Base-by-base conservation (phyloP, 768 basidiomycete species). In the Podaxis mareebaensis region DNA sequence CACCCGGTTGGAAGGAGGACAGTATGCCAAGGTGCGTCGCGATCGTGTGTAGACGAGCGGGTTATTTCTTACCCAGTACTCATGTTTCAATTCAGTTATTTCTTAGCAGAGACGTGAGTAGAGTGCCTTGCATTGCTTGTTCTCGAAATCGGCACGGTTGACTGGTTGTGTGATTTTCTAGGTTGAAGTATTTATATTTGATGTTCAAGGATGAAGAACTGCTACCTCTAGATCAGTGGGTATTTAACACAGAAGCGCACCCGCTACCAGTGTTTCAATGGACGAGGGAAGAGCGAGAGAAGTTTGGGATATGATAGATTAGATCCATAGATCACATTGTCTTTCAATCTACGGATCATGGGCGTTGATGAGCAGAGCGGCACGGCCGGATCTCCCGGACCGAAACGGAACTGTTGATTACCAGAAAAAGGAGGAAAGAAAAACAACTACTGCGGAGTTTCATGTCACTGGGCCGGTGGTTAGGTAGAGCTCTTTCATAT, bases 201-300 rank as follows among this genome's bases (percentile, higher is more conserved):
- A 73, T 90, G 70, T 93, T 91, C 73, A 76, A 77, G 58, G 82
- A 90, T 33, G 81, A 85, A 8, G 88, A 92, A 65, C 79, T 80
- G 3, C 66, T 91, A 61, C 78, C 85, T 5, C 67, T 87, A 53
- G 81, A 85, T 42, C 68, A 77, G 66, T 87, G 84, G 82, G 84
- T 86, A 17, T 86, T 87, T 67, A 87, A 86, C 65, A 87, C 86
- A 1, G 86, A 87, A 73, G 93, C 91, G 4, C 93, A 93, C 71
- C 90, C 92, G 11, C 77, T 93, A 17, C 90, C 90, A 8, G 79
- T 91, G 36, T 88, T 91, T 68, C 68, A 78, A 53, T 91, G 88
- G 89, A 85, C 80, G 2, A 70, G 73, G 46, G 77, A 76, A 67
- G 86, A 90, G 71, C 82, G 77, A 64, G 68, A 74, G 58, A 68